Evolutionary conservation across 495 filamentous ascomycete genomes (phyloP).

Genomic region (Penicillium subrubescens): DNA sequence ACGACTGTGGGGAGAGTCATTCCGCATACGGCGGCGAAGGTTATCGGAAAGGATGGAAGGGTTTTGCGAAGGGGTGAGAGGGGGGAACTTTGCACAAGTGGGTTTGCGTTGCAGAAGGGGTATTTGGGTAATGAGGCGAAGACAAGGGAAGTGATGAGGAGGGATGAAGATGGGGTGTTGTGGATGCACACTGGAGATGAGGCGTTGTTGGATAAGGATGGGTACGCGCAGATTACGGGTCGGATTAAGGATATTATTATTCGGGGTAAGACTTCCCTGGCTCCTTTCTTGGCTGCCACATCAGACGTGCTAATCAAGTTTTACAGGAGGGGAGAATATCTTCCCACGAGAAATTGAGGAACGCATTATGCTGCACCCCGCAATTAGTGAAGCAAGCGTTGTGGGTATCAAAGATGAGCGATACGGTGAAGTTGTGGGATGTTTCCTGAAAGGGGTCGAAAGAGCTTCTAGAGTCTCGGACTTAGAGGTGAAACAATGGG

Average conservation of each 20-base stretch:
- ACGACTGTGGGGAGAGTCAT: constrained; percentile 62
- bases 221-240: constrained; percentile 45
- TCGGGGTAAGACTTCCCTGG: constrained; percentile 40
- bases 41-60: constrained; percentile 60
- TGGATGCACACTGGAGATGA: constrained; percentile 36
- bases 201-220: constrained; percentile 23
- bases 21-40: constrained; percentile 73
- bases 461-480: background rate
- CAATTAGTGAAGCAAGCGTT: constrained; percentile 25
- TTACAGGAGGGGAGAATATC: constrained; percentile 32
- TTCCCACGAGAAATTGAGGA: constrained; percentile 32
- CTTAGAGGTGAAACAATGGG: constrained; percentile 38
- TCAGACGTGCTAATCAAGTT: background rate
- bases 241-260: constrained; percentile 70
- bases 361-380: constrained; percentile 16
- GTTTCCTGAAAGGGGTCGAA: constrained; percentile 20
- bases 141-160: constrained; percentile 65
- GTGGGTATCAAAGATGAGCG: constrained; percentile 23
- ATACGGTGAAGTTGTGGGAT: constrained; percentile 29
- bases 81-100: constrained; percentile 75
- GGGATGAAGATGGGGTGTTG: constrained; percentile 24
- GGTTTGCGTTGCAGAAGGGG: constrained; percentile 80
- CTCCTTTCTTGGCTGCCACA: background rate
- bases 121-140: constrained; percentile 70
- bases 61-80: constrained; percentile 56